phyloP scores from a whole-genome alignment of 2,329 filamentous ascomycete species.

The Bisporella sp. region DNA sequence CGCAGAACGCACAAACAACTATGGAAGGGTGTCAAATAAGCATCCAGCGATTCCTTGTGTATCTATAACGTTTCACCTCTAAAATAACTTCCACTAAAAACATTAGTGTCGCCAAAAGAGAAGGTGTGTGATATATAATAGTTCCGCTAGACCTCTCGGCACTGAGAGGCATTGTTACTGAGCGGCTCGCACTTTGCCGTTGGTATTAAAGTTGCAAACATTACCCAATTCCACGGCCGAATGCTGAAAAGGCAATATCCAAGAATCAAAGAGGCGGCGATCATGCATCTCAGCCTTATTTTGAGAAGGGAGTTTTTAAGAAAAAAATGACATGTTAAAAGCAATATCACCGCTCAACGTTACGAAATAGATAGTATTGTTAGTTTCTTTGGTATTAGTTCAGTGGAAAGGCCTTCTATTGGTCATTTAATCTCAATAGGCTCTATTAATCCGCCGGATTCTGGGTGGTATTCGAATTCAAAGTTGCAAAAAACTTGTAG shows the following conservation, averaged over 20 bases:
- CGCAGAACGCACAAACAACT: background rate
- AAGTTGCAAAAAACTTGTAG: no score
- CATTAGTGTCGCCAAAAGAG: background rate
- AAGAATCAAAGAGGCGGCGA: no score
- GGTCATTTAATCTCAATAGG: no score
- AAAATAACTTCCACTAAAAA: conserved; percentile 3
- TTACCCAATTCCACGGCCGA: background rate
- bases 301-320: no score
- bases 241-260: background rate
- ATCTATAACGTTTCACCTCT: conserved; percentile 3
- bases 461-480: no score
- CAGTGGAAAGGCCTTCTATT: no score
- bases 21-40: background rate
- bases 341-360: no score
- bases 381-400: no score
- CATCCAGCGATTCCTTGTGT: conserved; percentile 4
- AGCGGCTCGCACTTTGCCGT: background rate
- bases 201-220: background rate
- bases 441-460: no score
- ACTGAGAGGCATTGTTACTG: background rate
- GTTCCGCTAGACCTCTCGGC: background rate
- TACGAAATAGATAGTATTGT: no score
- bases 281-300: no score
- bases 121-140: background rate
- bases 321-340: no score